Base-by-base conservation (phyloP, 2,329 filamentous ascomycete genomes). In the Exophiala viscosa region DNA sequence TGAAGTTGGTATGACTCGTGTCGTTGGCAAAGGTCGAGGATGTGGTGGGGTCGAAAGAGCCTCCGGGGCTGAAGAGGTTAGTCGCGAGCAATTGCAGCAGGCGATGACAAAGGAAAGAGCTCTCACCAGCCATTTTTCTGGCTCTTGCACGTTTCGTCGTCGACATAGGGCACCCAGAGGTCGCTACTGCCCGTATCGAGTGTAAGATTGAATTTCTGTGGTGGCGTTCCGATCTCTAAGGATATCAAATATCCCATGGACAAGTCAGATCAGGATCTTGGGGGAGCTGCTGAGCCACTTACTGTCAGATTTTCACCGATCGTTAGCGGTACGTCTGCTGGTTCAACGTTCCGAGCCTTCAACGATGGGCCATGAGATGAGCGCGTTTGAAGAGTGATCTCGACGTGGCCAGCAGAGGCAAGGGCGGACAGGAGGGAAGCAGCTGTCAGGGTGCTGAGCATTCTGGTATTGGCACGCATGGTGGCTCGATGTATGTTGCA, bases 21-120 rank as follows among this genome's bases (percentile, higher is more conserved):
- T 93, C 69, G 66, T 84, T 90, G 31, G 77, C 62, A 69, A 90
- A 92, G 2, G 88, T 88, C 2, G 86, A 88, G 0, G 89, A 95
- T 0, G 76, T 70, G 66, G 88, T 86, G 39, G 87, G 78, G 36
- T 71, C 68, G 68, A 31, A 45, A 5, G 42, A 10, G 17, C 42
- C 42, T 11, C 42, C 42, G 10, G 17, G 10, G 39, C 35, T 39
- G 35, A 14, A 7, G 7, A n/a, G 9, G 15, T 39, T 39, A 10
- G 35, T 10, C n/a, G 13, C 6, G 35, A n/a, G 8, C 11, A 10
- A 10, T 15, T 15, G 35, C 13, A 39, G 6, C 35, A 6, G 6
- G 13, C 15, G 10, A n/a, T n/a, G n/a, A n/a, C n/a, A n/a, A n/a
- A n/a, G n/a, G n/a, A n/a, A n/a, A 14, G 14, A 39, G 14, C 15